A percentile compares a stretch with the other conserved stretches of the same genome.
Evolutionary conservation across 345 rosid species (phyloP).

Genomic region (Eucalyptus cloeziana): DNA sequence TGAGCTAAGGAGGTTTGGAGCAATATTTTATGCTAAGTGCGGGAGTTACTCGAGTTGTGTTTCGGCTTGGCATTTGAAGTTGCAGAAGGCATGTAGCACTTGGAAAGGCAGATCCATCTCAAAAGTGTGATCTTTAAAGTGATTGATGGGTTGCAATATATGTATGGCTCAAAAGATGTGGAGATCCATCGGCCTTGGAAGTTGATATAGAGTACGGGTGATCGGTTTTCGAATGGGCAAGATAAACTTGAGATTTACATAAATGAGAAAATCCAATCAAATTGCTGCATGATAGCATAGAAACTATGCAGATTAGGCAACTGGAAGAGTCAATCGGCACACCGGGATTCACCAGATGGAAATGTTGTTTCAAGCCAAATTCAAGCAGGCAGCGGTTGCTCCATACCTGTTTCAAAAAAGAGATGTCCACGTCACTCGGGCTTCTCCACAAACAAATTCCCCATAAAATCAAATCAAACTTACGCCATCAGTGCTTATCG

Average conservation of each 20-base stretch:
- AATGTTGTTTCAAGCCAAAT: not conserved
- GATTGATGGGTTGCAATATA: too few species aligned
- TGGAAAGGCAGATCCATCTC: too few species aligned
- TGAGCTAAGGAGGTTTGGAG: too few species aligned
- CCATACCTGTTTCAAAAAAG: conserved; percentile 38
- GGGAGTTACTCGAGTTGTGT: too few species aligned
- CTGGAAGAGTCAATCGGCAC: not conserved
- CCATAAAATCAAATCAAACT: conserved; percentile 22
- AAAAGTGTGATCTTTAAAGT: too few species aligned
- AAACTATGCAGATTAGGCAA: not conserved
- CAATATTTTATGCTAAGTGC: too few species aligned
- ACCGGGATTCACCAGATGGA: not conserved
- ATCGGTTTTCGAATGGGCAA: not conserved
- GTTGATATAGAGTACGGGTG: too few species aligned
- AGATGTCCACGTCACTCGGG: conserved; percentile 50
- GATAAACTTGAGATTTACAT: not conserved
- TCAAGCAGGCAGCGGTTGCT: conserved; percentile 72
- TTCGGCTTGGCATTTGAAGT: too few species aligned
- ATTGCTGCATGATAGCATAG: not conserved
- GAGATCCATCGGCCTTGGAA: too few species aligned
- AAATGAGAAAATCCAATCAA: not conserved
- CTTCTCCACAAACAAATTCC: conserved; percentile 84
- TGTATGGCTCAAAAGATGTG: too few species aligned
- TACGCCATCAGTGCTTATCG: not conserved
- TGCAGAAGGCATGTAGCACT: too few species aligned